phyloP scores from a whole-genome alignment of 1,284 basidiomycete species.

The Rhodotorula sp. region DNA sequence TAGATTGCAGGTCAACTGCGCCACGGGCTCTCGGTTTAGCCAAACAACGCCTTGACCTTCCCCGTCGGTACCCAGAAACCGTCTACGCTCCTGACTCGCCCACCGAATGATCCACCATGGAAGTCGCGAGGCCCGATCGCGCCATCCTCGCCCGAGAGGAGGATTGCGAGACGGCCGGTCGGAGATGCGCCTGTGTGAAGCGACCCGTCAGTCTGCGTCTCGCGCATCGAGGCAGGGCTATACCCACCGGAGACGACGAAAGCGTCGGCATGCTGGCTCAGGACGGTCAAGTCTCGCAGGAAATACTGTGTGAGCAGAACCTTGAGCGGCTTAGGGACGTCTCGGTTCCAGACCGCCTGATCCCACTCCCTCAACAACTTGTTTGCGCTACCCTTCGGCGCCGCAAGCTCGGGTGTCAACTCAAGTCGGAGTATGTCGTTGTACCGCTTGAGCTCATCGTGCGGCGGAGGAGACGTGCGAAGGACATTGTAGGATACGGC shows the following conservation, averaged over 20 bases:
- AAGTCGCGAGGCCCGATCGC: conserved; percentile 37
- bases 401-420: neutral
- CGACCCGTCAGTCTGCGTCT: neutral
- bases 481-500: conserved; percentile 7
- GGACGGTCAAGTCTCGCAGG: conserved; percentile 31
- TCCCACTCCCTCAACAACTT: conserved; percentile 22
- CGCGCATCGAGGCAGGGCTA: neutral
- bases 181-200: conserved; percentile 18
- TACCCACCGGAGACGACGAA: conserved; percentile 37
- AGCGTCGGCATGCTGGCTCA: conserved; percentile 31
- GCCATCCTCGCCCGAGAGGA: conserved; percentile 32
- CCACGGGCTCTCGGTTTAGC: neutral
- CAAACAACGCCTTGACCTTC: conserved; percentile 7
- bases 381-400: neutral
- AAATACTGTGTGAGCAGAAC: conserved; percentile 30
- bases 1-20: no score
- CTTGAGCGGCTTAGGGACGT: conserved; percentile 21
- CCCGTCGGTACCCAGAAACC: conserved; percentile 33
- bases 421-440: conserved; percentile 20
- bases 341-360: conserved; percentile 22
- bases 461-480: conserved; percentile 15
- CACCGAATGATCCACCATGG: conserved; percentile 30
- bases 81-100: conserved; percentile 31
- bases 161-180: conserved; percentile 26
- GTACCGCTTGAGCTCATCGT: conserved; percentile 13